A percentile compares a stretch with the other conserved stretches of the same genome.
These are phyloP conservation scores for Starmera quercuum DNA, from an alignment of 805 yeast species.

Conservation along the genomic window DNA sequence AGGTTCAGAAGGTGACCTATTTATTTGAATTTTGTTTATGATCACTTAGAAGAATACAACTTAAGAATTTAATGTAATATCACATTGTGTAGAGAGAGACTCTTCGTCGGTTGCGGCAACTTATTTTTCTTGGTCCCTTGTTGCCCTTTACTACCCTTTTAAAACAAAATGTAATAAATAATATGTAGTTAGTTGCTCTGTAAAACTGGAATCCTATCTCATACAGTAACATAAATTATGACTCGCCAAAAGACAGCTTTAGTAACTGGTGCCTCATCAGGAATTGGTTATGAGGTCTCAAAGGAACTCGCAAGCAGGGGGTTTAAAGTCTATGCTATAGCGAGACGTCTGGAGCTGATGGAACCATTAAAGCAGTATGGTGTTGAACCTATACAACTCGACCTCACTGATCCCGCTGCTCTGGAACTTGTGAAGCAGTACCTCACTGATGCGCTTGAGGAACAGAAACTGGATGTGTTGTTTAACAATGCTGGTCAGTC, in stretches of 20 bases:
- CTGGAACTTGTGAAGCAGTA: slow-evolving; percentile 35
- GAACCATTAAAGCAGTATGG: slow-evolving; percentile 33
- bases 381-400: slow-evolving; percentile 43
- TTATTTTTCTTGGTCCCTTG: too few species aligned
- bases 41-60: too few species aligned
- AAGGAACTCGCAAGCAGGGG: slow-evolving; percentile 43
- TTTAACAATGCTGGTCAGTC: slow-evolving; percentile 76
- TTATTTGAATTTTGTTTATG: too few species aligned
- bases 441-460: slow-evolving; percentile 32
- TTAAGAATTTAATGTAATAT: too few species aligned
- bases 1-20: too few species aligned
- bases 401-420: slow-evolving; percentile 46
- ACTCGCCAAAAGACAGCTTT: slow-evolving; percentile 25
- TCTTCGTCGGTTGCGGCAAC: too few species aligned
- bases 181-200: too few species aligned
- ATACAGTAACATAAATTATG: too few species aligned
- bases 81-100: too few species aligned
- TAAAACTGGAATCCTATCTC: too few species aligned
- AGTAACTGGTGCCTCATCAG: slow-evolving; percentile 51
- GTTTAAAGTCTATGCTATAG: slow-evolving; percentile 63
- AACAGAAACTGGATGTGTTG: slow-evolving; percentile 47
- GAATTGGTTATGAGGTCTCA: slow-evolving; percentile 44
- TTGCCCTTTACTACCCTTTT: too few species aligned
- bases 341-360: slow-evolving; percentile 61
- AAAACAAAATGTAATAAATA: too few species aligned